These are phyloP conservation scores for Limnomonas spitsbergensis DNA, from an alignment of 139 green algal genomes.

Conservation along the genomic window DNA sequence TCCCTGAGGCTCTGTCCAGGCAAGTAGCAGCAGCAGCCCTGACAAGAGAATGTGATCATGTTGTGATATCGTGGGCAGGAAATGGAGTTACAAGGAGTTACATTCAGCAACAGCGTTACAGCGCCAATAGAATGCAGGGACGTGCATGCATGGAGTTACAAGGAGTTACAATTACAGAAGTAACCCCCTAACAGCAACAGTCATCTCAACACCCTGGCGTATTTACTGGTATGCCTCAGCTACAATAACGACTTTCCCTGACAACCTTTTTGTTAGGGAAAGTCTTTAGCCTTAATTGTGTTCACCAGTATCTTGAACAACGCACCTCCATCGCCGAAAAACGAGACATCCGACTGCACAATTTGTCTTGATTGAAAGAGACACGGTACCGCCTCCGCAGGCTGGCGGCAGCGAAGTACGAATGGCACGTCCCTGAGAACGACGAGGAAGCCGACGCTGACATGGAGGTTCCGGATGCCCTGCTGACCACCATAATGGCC, in stretches of 20 bases:
- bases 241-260: neutral
- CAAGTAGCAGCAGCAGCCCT: no score
- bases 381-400: no score
- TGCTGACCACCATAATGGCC: neutral
- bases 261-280: neutral
- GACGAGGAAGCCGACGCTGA: slow-evolving; percentile 2
- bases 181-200: no score
- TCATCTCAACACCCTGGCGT: no score
- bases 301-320: neutral
- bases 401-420: neutral
- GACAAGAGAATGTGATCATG: no score
- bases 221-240: neutral
- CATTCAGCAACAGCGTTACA: no score
- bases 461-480: neutral
- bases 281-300: neutral
- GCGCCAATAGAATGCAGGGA: no score
- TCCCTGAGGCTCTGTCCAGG: neutral
- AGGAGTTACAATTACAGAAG: no score
- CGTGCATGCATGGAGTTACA: no score
- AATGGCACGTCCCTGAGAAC: neutral
- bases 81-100: no score
- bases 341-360: neutral
- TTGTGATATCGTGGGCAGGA: no score
- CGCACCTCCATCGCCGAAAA: neutral
- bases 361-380: no score